These are phyloP conservation scores for Aspergillus sp. DNA, from an alignment of 2,329 filamentous ascomycete genomes.

Conservation along the genomic window DNA sequence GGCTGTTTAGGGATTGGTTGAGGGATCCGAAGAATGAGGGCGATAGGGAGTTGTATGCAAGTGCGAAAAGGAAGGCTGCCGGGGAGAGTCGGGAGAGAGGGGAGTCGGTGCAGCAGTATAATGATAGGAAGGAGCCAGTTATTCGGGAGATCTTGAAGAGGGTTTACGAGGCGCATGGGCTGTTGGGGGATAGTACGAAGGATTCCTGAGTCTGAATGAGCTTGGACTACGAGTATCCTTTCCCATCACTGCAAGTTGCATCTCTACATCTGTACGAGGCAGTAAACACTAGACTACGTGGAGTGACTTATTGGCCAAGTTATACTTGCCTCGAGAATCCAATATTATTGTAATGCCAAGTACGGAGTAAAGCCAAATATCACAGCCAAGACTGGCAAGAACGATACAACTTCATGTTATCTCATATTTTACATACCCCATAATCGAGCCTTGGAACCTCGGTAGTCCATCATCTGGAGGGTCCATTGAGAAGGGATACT, in stretches of 20 bases:
- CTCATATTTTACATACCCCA: too few relatives aligned
- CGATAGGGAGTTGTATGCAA: slow-evolving; percentile 44
- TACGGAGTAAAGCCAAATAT: too few relatives aligned
- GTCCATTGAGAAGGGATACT: background rate
- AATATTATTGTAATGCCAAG: too few relatives aligned
- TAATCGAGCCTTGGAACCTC: too few relatives aligned
- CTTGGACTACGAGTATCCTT: background rate
- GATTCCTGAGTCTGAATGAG: background rate
- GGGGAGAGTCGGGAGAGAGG: slow-evolving; percentile 28
- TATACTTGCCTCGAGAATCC: background rate
- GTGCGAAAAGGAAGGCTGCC: slow-evolving; percentile 41
- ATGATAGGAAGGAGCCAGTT: slow-evolving; percentile 41
- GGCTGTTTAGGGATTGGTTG: slow-evolving; percentile 50
- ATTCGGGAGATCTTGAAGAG: slow-evolving; percentile 42
- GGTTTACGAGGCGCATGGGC: slow-evolving; percentile 22
- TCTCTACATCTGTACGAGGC: background rate
- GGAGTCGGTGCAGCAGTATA: slow-evolving; percentile 43
- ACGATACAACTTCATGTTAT: too few relatives aligned
- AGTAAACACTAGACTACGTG: too few relatives aligned
- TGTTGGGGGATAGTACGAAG: background rate
- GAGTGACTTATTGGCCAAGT: too few relatives aligned
- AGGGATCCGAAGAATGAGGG: slow-evolving; percentile 27
- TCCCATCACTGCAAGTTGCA: background rate
- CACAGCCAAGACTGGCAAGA: too few relatives aligned
- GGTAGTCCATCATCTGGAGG: too few relatives aligned